Evolutionary conservation across 2,329 filamentous ascomycete genomes (phyloP), one percentile per base, ranked within the genome.

Genomic region (Lomentospora prolificans): DNA sequence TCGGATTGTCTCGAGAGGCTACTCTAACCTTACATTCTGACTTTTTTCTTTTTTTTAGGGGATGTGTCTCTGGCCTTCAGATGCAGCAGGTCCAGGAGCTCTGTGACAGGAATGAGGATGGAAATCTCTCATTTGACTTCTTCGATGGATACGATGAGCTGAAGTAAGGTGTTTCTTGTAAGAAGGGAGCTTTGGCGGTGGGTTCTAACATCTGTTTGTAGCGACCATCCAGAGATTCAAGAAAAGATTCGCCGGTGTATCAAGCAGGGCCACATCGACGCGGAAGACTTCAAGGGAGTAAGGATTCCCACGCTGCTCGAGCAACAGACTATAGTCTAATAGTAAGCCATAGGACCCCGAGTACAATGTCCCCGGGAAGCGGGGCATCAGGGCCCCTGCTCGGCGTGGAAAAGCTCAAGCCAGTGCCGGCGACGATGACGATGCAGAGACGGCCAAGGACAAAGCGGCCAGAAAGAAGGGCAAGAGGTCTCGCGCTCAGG

Each of bases 281-380:
- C 89, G 44, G 85, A 89, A 53, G 92, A 96, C 63, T 96, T 90
- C 83, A 92, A 86, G 31, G 90, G 90, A 10, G 90, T 95, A 78
- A 72, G 87, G 75, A 30, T 24, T 50, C 19, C 6, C 19, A 22
- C 22, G 22, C 22, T 14, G 9, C 19, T 3, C 28, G 24, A 36
- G 17, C 24, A 30, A 33, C 28, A 25, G 24, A 22, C 28, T 24
- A 44, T 2, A 56, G 53, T 50, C 59, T 17, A 39, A 33, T 58
- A 53, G 28, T 64, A 57, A 22, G 52, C 63, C 53, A 3, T 61
- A 94, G 88, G 89, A 95, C 61, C 74, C 81, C 3, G 86, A 87
- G 64, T 80, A 82, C 71, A 95, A 94, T 66, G 76, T 79, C 19
- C 84, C 81, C 3, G 87, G 87, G 14, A 74, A 77, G 63, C 78